Evolutionary conservation across 169 alveolate species (phyloP).

Genomic region (Plasmodium ovale): DNA sequence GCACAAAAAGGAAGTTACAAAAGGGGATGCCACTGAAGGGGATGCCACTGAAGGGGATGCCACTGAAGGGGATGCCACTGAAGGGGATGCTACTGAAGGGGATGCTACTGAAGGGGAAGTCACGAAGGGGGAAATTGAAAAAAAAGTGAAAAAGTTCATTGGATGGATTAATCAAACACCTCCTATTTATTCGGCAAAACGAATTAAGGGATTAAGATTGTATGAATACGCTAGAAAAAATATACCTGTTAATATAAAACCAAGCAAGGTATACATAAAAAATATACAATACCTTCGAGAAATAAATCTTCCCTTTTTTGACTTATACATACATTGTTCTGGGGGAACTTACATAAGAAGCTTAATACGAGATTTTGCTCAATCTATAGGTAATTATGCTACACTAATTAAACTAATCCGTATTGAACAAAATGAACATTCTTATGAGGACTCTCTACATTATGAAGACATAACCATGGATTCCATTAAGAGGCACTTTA

Average conservation of each 20-base stretch:
- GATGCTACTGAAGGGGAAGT: neutral
- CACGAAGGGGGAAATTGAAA: neutral
- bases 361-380: constrained; percentile 81
- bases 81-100: neutral
- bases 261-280: constrained; percentile 36
- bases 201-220: constrained; percentile 78
- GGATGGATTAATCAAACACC: constrained; percentile 22
- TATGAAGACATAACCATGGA: constrained; percentile 57
- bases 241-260: constrained; percentile 64
- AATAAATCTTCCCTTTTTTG: constrained; percentile 79
- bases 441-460: constrained; percentile 19
- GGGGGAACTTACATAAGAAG: constrained; percentile 86
- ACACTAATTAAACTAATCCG: constrained; percentile 78
- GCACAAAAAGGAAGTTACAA: neutral
- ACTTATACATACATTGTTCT: constrained; percentile 78
- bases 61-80: neutral
- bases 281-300: neutral
- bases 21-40: neutral
- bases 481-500: constrained; percentile 24
- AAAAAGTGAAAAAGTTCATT: constrained; percentile 3
- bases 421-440: constrained; percentile 14
- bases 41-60: neutral
- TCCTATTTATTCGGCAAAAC: constrained; percentile 75
- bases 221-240: constrained; percentile 80
- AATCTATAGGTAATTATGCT: constrained; percentile 77